Evolutionary conservation across 1,284 basidiomycete genomes (phyloP), one percentile per base, ranked within the genome.

Genomic region (Testicularia cyperi): DNA sequence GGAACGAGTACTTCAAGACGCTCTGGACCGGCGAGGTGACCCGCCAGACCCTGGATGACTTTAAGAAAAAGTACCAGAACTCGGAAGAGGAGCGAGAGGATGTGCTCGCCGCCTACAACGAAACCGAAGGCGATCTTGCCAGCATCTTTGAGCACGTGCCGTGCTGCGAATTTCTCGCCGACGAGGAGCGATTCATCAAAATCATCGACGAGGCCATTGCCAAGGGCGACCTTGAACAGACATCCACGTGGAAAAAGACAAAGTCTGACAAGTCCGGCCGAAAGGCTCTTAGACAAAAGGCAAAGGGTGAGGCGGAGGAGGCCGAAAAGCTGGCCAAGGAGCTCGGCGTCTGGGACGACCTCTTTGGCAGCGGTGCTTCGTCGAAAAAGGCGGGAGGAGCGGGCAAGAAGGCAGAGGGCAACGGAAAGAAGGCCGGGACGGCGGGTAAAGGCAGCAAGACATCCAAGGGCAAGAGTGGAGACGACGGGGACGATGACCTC

Each of bases 1-100:
- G 74, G 74, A 64, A 74, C 44, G 70, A 72, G n/a, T 75, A 77
- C 63, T 77, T 77, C 51, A 66, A 68, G 36, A 56, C 58, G 45
- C 57, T 76, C 24, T 76, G 72, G 72, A 62, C 60, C 4, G 74
- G 73, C 20, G 70, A 74, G 34, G 73, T 77, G 6, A 64, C 38
- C 16, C 56, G 60, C 2, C 49, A 71, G 34, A 67, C 64, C 6
- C 58, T 77, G 5, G 65, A 68, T 16, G 64, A 68, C 9, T 73
- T 73, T 38, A 65, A 70, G 55, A 30, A 49, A 13, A 66, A 68
- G 37, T 76, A 76, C 32, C 68, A 72, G 41, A 53, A 61, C 41
- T 75, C 74, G 3, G 51, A 51, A 0, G 74, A 76, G 26, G 74
- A 76, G 37, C 51, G 46, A 23, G 27, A 61, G n/a, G 74, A 76